These are phyloP conservation scores for Nicotiana noctiflora DNA, from an alignment of 257 asterid species.

Conservation along the genomic window DNA sequence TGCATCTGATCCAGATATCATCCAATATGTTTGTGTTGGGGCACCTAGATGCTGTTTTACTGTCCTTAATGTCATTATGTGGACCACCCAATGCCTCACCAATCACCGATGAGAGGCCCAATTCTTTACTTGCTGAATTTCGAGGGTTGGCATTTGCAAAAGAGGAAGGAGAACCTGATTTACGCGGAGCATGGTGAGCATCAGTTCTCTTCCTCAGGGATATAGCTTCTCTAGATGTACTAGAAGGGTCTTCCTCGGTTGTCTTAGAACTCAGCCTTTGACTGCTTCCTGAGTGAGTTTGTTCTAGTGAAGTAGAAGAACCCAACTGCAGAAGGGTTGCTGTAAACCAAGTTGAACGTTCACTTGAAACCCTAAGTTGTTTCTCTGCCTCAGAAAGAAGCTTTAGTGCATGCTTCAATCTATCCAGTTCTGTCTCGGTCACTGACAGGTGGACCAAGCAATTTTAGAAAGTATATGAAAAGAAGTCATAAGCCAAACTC, in stretches of 20 bases:
- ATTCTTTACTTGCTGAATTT: constrained; percentile 39
- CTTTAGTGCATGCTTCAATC: constrained; percentile 72
- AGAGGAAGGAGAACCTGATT: constrained; percentile 38
- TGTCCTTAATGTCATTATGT: constrained; percentile 25
- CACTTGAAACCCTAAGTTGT: constrained; percentile 78
- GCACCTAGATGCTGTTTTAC: constrained; percentile 34
- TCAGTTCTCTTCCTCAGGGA: constrained; percentile 35
- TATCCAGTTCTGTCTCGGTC: constrained; percentile 68
- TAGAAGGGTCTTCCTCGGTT: constrained; percentile 54
- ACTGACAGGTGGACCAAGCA: constrained; percentile 40
- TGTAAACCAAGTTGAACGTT: constrained; percentile 96
- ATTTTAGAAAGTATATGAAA: neutral
- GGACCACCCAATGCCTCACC: constrained; percentile 23
- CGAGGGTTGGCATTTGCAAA: constrained; percentile 27
- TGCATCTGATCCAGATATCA: constrained; percentile 67
- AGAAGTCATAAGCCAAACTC: neutral
- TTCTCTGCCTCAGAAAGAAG: constrained; percentile 94
- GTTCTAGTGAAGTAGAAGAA: constrained; percentile 61
- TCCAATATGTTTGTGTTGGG: constrained; percentile 48
- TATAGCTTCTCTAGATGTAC: constrained; percentile 42
- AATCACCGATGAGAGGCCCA: constrained; percentile 13
- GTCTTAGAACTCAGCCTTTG: constrained; percentile 69
- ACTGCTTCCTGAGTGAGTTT: constrained; percentile 70
- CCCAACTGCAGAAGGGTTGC: constrained; percentile 94
- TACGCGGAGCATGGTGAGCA: constrained; percentile 29